These are phyloP conservation scores for Russula earlei DNA, from an alignment of 768 basidiomycete species.

Conservation along the genomic window DNA sequence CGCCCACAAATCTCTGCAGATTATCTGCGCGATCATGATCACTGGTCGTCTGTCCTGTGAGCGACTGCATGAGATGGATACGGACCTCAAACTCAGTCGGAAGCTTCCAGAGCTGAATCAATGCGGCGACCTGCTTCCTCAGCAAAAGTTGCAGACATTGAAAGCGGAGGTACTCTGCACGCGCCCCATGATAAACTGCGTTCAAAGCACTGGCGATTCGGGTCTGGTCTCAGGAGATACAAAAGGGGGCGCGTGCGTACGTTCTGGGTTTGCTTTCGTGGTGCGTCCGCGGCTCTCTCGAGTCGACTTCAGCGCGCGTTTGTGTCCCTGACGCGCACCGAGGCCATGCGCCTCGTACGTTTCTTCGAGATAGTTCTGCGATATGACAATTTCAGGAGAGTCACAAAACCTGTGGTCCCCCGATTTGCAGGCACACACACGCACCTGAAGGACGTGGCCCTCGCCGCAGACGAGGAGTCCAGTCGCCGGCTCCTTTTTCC, in stretches of 20 bases:
- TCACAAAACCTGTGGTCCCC: not conserved
- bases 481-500: constrained; percentile 77
- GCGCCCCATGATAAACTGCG: constrained; percentile 75
- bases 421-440: not conserved
- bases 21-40: constrained; percentile 39
- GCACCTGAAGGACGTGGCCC: constrained; percentile 83
- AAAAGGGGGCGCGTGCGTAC: constrained; percentile 30
- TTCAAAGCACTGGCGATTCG: not conserved
- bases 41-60: not conserved
- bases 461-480: constrained; percentile 83
- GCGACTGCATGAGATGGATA: not conserved
- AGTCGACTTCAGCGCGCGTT: constrained; percentile 53
- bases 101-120: constrained; percentile 56
- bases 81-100: constrained; percentile 74
- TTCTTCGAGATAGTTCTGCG: constrained; percentile 77
- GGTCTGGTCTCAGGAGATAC: not conserved
- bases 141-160: constrained; percentile 78
- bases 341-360: constrained; percentile 57
- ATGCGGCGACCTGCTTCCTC: constrained; percentile 60
- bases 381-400: not conserved
- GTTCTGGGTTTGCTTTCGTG: constrained; percentile 50
- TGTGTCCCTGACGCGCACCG: constrained; percentile 53
- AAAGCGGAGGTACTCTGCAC: constrained; percentile 71
- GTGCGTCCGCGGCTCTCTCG: constrained; percentile 41
- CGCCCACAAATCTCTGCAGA: constrained; percentile 78